Evolutionary conservation across 768 basidiomycete genomes (phyloP), one percentile per base, ranked within the genome.

Genomic region (Auricularia sp.): DNA sequence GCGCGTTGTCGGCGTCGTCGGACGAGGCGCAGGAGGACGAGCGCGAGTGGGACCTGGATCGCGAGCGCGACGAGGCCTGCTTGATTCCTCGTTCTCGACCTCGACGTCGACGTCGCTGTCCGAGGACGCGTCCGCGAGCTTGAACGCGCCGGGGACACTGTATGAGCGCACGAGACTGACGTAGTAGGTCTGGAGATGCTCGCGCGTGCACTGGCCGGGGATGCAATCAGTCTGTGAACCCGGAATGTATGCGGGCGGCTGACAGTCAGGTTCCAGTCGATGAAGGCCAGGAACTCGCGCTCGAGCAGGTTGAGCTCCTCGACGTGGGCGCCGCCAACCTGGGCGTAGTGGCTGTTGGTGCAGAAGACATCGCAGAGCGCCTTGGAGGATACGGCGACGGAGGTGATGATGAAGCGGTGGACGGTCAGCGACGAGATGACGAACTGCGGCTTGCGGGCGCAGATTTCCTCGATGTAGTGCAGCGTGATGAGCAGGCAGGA

Each of bases 381-480:
- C 77, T 99, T 98, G 79, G 87, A 90, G 67, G 92, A 89, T 66
- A 94, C 92, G 36, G 91, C 86, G 75, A 98, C 88, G 70, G 93
- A 86, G 56, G 96, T 84, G 77, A 98, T 98, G 73, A 98, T 82
- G 78, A 99, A 98, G 66, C 97, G 93, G 78, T 99, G 97, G 72
- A 94, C 94, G 29, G 96, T 98, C 71, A 98, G 85, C 44, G 94
- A 96, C 44, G 93, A 92, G 68, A 99, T 84, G 61, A 90, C 96
- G 81, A 98, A 99, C 39, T 85, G 81, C 29, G 93, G 90, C 70
- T 86, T 83, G 69, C 92, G 86, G 56, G 87, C 83, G 76, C 93
- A 96, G 72, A 97, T 93, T 78, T 91, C 89, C 77, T 95, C 94
- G 78, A 96, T 92, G 75, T 94, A 94, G 78, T 90, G 87, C 67